Evolutionary conservation across 2,329 filamentous ascomycete species (phyloP).

Genomic region (Phaeophleospora eucalypticola): DNA sequence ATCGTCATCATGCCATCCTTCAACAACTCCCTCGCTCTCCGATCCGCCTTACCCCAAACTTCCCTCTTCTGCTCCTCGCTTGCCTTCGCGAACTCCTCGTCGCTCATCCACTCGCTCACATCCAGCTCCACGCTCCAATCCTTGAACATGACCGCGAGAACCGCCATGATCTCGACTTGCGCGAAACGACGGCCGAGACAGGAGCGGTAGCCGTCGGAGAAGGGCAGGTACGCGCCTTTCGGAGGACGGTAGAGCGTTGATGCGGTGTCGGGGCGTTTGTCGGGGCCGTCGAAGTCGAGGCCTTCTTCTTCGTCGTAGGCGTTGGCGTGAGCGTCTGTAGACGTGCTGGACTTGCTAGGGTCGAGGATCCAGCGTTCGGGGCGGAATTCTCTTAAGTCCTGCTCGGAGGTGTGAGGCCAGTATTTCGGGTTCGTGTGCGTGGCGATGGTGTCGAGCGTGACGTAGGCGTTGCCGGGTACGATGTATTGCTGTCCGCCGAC

Average conservation of each 20-base stretch:
- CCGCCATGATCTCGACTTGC: slow-evolving; percentile 54
- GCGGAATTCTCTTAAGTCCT: slow-evolving; percentile 64
- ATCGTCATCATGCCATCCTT: slow-evolving; percentile 54
- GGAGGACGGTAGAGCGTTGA: slow-evolving; percentile 56
- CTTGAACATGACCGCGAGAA: slow-evolving; percentile 50
- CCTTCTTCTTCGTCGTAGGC: slow-evolving; percentile 29
- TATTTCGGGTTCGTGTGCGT: slow-evolving; percentile 66
- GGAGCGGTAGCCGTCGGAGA: slow-evolving; percentile 52
- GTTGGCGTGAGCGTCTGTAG: slow-evolving; percentile 33
- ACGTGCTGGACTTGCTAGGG: slow-evolving; percentile 21
- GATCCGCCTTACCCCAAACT: slow-evolving; percentile 60
- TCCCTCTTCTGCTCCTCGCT: slow-evolving; percentile 48
- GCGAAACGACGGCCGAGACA: slow-evolving; percentile 55
- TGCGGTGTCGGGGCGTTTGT: slow-evolving; percentile 56
- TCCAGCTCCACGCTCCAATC: slow-evolving; percentile 66
- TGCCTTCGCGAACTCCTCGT: slow-evolving; percentile 38
- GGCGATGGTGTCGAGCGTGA: slow-evolving; percentile 55
- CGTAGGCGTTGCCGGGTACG: slow-evolving; percentile 53
- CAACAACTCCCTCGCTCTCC: slow-evolving; percentile 51
- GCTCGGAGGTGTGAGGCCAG: slow-evolving; percentile 56
- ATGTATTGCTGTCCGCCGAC: slow-evolving; percentile 56
- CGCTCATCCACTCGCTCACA: slow-evolving; percentile 47
- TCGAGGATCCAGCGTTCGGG: slow-evolving; percentile 67
- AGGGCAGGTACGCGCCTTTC: slow-evolving; percentile 53
- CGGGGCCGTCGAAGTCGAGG: slow-evolving; percentile 51